A percentile compares a stretch with the other conserved stretches of the same genome.
phyloP scores from a whole-genome alignment of 2,329 filamentous ascomycete species.

The Neodidymelliopsis sp. region DNA sequence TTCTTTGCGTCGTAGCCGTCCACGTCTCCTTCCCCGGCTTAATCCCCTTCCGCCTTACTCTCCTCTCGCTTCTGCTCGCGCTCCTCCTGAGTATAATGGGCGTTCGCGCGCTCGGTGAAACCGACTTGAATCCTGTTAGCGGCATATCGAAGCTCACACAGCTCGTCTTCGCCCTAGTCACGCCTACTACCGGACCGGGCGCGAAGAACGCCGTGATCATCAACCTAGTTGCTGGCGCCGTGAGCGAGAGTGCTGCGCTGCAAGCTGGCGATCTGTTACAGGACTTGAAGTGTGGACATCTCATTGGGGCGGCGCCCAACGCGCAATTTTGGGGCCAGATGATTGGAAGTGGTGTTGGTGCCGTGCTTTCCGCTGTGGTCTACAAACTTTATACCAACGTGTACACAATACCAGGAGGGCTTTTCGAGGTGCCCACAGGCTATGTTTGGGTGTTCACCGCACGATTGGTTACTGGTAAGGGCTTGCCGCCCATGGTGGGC shows the following conservation, averaged over 20 bases:
- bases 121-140: conserved; percentile 93
- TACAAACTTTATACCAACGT: conserved; percentile 91
- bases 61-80: conserved; percentile 82
- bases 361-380: conserved; percentile 83
- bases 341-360: conserved; percentile 85
- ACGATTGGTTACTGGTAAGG: conserved; percentile 87
- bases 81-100: conserved; percentile 72
- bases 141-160: conserved; percentile 97
- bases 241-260: conserved; percentile 83
- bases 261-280: conserved; percentile 98
- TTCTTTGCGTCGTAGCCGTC: conserved; percentile 81
- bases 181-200: conserved; percentile 65
- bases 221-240: conserved; percentile 91
- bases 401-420: conserved; percentile 84
- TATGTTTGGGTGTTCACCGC: conserved; percentile 99
- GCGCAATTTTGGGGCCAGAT: conserved; percentile 98
- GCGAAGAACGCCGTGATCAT: conserved; percentile 85
- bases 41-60: conserved; percentile 81
- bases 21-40: conserved; percentile 83
- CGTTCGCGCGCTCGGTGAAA: conserved; percentile 74
- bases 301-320: conserved; percentile 88
- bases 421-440: conserved; percentile 93
- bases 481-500: conserved; percentile 81
- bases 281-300: conserved; percentile 93
- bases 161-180: conserved; percentile 90